These are phyloP conservation scores for Suillus bovinus DNA, from an alignment of 768 basidiomycete genomes.

Conservation along the genomic window DNA sequence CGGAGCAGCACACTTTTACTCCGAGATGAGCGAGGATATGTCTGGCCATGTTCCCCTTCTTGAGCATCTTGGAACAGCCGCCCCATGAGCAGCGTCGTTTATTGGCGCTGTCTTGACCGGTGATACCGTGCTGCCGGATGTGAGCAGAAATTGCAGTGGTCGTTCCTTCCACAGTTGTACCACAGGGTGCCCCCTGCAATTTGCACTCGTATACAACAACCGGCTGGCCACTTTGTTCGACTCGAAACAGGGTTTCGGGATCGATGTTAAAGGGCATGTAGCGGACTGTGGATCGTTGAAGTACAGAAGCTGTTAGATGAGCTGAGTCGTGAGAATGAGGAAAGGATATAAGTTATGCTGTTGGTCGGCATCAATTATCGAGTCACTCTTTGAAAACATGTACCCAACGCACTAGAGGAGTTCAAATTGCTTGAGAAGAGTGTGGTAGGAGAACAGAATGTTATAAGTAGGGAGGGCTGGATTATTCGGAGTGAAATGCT, in stretches of 20 bases:
- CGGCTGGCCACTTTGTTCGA: neutral
- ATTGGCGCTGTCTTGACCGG: neutral
- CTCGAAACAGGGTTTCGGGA: neutral
- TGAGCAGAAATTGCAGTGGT: conserved; percentile 6
- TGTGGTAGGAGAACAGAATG: neutral
- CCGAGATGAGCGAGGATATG: conserved; percentile 11
- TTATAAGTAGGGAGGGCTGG: neutral
- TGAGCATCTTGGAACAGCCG: neutral
- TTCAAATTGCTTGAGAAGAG: neutral
- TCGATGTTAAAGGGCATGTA: neutral
- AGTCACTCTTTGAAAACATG: neutral
- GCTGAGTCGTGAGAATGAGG: neutral
- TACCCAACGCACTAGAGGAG: neutral
- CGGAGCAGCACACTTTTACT: conserved; percentile 4
- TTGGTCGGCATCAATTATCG: neutral
- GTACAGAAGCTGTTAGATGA: neutral
- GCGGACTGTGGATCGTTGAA: neutral
- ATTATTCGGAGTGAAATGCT: neutral
- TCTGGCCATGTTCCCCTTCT: conserved; percentile 6
- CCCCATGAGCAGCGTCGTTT: conserved; percentile 4
- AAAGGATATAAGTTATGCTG: neutral
- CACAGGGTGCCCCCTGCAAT: neutral
- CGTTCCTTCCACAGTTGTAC: conserved; percentile 6
- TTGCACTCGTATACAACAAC: neutral
- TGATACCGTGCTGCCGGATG: conserved; percentile 6